These are phyloP conservation scores for Tolypocladium album DNA, from an alignment of 2,329 filamentous ascomycete genomes.

Conservation along the genomic window DNA sequence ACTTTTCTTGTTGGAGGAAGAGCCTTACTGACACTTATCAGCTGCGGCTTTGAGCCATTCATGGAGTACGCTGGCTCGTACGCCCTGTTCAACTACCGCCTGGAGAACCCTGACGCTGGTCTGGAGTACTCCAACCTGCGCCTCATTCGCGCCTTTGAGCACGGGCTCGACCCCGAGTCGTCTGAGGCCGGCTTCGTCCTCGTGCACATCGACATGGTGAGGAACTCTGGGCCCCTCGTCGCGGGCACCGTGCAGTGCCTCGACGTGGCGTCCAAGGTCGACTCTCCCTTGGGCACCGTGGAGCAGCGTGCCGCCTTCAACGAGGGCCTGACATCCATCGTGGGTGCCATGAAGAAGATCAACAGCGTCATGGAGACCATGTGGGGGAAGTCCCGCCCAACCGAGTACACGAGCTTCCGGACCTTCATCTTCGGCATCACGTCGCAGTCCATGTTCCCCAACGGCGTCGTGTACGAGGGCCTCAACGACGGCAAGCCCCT, in stretches of 20 bases:
- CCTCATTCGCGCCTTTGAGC: conserved; percentile 83
- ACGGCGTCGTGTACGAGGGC: conserved; percentile 83
- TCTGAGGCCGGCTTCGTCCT: conserved; percentile 96
- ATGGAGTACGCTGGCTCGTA: conserved; percentile 74
- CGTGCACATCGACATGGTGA: conserved; percentile 92
- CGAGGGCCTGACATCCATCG: conserved; percentile 48
- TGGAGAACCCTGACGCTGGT: conserved; percentile 43
- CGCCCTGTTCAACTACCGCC: conserved; percentile 58
- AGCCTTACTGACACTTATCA: conserved; percentile 6
- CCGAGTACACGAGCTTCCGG: conserved; percentile 78
- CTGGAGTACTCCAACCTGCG: conserved; percentile 60
- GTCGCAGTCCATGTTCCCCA: conserved; percentile 84
- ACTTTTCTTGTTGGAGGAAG: not conserved
- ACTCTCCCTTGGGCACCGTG: conserved; percentile 13
- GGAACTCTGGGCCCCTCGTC: conserved; percentile 69
- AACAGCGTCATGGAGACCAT: conserved; percentile 79
- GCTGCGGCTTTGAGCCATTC: conserved; percentile 74
- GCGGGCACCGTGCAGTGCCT: conserved; percentile 60
- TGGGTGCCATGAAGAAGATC: conserved; percentile 51
- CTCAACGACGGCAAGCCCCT: conserved; percentile 59
- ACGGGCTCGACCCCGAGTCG: conserved; percentile 73
- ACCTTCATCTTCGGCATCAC: conserved; percentile 98
- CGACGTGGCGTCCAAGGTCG: conserved; percentile 29
- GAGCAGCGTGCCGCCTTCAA: conserved; percentile 49
- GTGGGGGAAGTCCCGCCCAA: conserved; percentile 81